Evolutionary conservation across 2,329 filamentous ascomycete genomes (phyloP).

Genomic region (Ophiostoma australiae): DNA sequence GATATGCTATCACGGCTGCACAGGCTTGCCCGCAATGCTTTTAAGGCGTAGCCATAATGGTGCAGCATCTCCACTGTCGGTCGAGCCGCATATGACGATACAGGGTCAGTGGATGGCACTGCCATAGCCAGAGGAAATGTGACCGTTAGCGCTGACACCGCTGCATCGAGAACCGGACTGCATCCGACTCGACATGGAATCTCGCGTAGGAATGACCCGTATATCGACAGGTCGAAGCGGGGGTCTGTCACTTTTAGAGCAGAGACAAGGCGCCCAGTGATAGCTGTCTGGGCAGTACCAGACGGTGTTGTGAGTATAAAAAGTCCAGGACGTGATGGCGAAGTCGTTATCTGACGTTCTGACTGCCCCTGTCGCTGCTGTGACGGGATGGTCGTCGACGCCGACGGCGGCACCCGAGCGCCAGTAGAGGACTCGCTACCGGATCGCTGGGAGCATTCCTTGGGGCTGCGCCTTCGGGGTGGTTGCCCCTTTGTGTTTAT

Average conservation of each 20-base stretch:
- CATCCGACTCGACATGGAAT: slow-evolving; percentile 24
- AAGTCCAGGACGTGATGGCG: neutral
- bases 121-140: slow-evolving; percentile 16
- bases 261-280: slow-evolving; percentile 19
- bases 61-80: slow-evolving; percentile 25
- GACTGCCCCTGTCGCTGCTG: neutral
- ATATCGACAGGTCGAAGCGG: slow-evolving; percentile 25
- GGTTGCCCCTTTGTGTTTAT: neutral
- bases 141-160: slow-evolving; percentile 17
- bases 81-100: neutral
- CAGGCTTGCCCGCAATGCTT: slow-evolving; percentile 19
- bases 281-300: neutral
- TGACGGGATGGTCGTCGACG: slow-evolving; percentile 18
- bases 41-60: slow-evolving; percentile 20
- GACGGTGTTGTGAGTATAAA: neutral
- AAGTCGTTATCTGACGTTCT: neutral
- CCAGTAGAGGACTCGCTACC: neutral
- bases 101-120: neutral
- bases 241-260: slow-evolving; percentile 24
- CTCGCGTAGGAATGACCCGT: slow-evolving; percentile 23
- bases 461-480: neutral
- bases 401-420: neutral
- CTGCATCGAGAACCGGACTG: slow-evolving; percentile 24
- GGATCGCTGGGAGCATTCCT: neutral
- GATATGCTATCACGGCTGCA: neutral